Evolutionary conservation across 805 yeast species (phyloP), one percentile per base, ranked within the genome.

Genomic region (Yarrowia porcina): DNA sequence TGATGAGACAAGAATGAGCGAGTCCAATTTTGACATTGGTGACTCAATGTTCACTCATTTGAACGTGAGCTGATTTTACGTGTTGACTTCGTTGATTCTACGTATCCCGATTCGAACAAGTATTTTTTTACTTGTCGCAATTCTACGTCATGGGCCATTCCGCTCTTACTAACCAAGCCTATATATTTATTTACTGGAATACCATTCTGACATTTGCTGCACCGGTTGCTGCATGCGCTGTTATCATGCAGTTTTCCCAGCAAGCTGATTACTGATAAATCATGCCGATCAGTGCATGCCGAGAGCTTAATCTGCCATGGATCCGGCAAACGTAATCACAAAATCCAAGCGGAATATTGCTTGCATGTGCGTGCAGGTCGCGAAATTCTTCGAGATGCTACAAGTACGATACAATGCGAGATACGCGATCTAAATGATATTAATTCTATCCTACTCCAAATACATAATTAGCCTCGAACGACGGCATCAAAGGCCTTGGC

Each of bases 401-500:
- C n/a, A n/a, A n/a, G n/a, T n/a, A n/a, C n/a, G n/a, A n/a, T n/a
- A n/a, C n/a, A n/a, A n/a, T n/a, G n/a, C n/a, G n/a, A n/a, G n/a
- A 32, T 39, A 21, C 45, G 13, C 17, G 28, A 30, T 41, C 44
- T 39, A 39, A 41, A 41, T 44, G 33, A 27, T 17, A 28, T 44
- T 20, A 38, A 20, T 25, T 44, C 50, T 49, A 49, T 49, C 39
- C 56, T 30, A 15, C 56, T 49, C 39, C 56, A 49, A 49, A 32
- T 32, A 49, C 39, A 49, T 39, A 38, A 30, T 35, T 41, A 27
- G 12, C 49, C 61, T 39, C 61, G 61, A 27, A 56, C 61, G 30
- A 76, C 79, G 36, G 66, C 68, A 67, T 75, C 69, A 64, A 77
- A 74, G 64, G 76, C 70, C 67, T 74, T 72, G 61, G 80, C 79